Conservation (phyloP, 2,329 filamentous ascomycete genomes). For the Trichoderma harzianum region DNA sequence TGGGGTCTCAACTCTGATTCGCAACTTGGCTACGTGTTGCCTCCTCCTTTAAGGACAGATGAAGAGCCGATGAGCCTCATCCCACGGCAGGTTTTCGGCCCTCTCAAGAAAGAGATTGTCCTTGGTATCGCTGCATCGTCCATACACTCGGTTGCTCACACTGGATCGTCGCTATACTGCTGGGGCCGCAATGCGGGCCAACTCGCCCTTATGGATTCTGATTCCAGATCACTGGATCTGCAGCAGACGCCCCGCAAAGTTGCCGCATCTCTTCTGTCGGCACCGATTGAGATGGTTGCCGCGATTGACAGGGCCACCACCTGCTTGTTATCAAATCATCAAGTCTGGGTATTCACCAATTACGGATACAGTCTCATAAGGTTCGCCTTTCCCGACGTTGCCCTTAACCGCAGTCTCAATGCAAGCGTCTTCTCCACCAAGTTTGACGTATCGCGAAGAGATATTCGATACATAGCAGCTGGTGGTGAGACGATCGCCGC, state of each 20-base stretch:
- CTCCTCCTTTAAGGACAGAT: constrained; percentile 62
- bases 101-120: constrained; percentile 80
- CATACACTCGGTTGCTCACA: constrained; percentile 88
- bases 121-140: constrained; percentile 82
- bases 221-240: constrained; percentile 84
- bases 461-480: constrained; percentile 72
- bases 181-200: constrained; percentile 97
- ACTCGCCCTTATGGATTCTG: constrained; percentile 88
- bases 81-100: constrained; percentile 86
- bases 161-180: constrained; percentile 75
- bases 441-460: constrained; percentile 62
- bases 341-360: constrained; percentile 91
- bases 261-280: constrained; percentile 69
- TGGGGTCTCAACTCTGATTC: constrained; percentile 88
- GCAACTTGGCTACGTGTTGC: constrained; percentile 81
- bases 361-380: constrained; percentile 91
- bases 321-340: constrained; percentile 78
- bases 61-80: constrained; percentile 78
- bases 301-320: constrained; percentile 89
- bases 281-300: constrained; percentile 71
- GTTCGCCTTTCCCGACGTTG: constrained; percentile 71
- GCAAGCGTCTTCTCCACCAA: constrained; percentile 49
- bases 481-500: constrained; percentile 92
- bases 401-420: constrained; percentile 66
- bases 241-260: constrained; percentile 82